Evolutionary conservation across 371 early-diverging fungal genomes (phyloP), one percentile per base, ranked within the genome.

Genomic region (Synchytrium microbalum): DNA sequence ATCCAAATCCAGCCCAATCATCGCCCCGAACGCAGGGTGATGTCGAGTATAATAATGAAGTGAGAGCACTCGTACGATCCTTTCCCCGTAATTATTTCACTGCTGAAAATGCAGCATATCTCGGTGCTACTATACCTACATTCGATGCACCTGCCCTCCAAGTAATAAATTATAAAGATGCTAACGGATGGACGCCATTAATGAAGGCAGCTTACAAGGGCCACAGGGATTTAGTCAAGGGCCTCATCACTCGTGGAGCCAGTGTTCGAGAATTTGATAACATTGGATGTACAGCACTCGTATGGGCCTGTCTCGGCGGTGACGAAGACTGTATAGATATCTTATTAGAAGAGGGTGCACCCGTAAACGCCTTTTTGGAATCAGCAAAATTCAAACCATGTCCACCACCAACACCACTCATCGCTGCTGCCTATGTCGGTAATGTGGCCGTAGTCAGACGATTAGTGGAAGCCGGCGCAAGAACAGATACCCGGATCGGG

Each of bases 391-490:
- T 28, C n/a, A 27, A 33, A 10, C 8, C 25, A 14, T 10, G 31
- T 29, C 23, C 27, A 32, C 26, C 32, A 24, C 30, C 66, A 31
- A 68, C 74, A 3, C 76, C 79, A 5, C 69, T 79, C 13, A 55
- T 73, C 0, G 67, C 71, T 8, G 75, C 76, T 16, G 23, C 55
- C 26, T 64, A 51, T 30, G 25, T 10, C 2, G 90, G 88, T 46
- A 86, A 82, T 61, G 64, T 67, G 10, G 77, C 84, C 27, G 68
- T 91, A 27, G 80, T 86, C 1, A 75, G 84, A 32, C 88, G 80
- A 64, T 76, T 93, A 46, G 60, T 93, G 0, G 72, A 77, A 13
- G 72, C 83, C 30, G 82, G 81, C 14, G 84, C 84, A 0, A 68
- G 74, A 32, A 72, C 85, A 16, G 76, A 87, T 53, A 29, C 26